Percentiles rank a stretch among this genome's conserved stretches.
Evolutionary conservation across 139 green algal species (phyloP).

Genomic region (Picochlorum sp.): DNA sequence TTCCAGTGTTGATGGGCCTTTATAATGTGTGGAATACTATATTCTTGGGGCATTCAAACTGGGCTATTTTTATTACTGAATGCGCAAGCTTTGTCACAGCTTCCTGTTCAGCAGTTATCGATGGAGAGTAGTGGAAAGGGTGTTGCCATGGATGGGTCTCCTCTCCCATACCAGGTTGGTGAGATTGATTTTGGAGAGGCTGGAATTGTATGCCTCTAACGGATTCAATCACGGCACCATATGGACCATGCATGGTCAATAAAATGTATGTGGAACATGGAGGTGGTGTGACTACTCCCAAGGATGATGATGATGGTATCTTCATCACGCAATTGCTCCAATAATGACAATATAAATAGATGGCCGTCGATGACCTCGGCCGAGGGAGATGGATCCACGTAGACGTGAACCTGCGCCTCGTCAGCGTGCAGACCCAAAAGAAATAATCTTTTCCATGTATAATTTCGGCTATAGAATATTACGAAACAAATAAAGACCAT

Average conservation of each 20-base stretch:
- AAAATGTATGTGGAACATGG: slow-evolving; percentile 59
- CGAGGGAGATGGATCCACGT: too few relatives aligned
- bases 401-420: too few relatives aligned
- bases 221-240: slow-evolving; percentile 86
- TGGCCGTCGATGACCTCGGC: too few relatives aligned
- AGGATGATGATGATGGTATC: too few relatives aligned
- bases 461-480: too few relatives aligned
- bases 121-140: slow-evolving; percentile 99
- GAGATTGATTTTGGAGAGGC: slow-evolving; percentile 99
- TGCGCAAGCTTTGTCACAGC: slow-evolving; percentile 91
- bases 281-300: too few relatives aligned
- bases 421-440: too few relatives aligned
- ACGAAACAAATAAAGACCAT: too few relatives aligned
- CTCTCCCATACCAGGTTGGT: slow-evolving; percentile 72
- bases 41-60: slow-evolving; percentile 84
- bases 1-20: slow-evolving; percentile 92
- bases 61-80: slow-evolving; percentile 91
- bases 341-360: too few relatives aligned
- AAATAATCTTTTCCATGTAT: too few relatives aligned
- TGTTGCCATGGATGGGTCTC: slow-evolving; percentile 80
- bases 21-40: slow-evolving; percentile 91
- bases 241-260: slow-evolving; percentile 60
- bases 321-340: too few relatives aligned
- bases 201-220: slow-evolving; percentile 44
- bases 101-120: slow-evolving; percentile 93